These are phyloP conservation scores for Naegleria fowleri DNA, from an alignment of 208 protist species.

Conservation along the genomic window DNA sequence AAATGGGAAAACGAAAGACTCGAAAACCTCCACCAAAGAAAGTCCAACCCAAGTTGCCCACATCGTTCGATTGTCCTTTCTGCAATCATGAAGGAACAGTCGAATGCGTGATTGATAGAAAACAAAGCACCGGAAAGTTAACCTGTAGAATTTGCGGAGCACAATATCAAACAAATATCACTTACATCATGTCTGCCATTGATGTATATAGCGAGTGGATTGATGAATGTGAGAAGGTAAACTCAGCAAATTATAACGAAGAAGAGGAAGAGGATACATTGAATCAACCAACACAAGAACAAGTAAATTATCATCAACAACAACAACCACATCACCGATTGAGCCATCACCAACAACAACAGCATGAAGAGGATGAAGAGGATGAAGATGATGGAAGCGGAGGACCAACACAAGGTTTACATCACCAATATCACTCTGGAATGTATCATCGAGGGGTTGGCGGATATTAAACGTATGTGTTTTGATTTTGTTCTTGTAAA, in stretches of 20 bases:
- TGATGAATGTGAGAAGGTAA: slow-evolving; percentile 52
- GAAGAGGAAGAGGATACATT: not conserved
- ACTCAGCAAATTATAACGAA: slow-evolving; percentile 28
- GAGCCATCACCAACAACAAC: not conserved
- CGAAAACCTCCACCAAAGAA: slow-evolving; percentile 51
- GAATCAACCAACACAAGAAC: not conserved
- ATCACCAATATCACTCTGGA: not conserved
- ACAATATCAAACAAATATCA: slow-evolving; percentile 29
- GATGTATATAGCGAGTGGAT: slow-evolving; percentile 64
- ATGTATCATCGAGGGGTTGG: not conserved
- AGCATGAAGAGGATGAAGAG: not conserved
- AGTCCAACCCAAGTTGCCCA: slow-evolving; percentile 45
- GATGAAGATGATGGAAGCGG: not conserved
- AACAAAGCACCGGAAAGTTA: slow-evolving; percentile 27
- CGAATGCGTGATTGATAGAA: slow-evolving; percentile 45
- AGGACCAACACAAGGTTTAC: not conserved
- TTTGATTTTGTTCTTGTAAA: not conserved
- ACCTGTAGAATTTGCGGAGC: slow-evolving; percentile 32
- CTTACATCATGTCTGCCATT: slow-evolving; percentile 51
- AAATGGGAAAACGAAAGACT: slow-evolving; percentile 53
- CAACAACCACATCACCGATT: not conserved
- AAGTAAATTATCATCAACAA: not conserved
- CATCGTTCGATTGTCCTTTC: slow-evolving; percentile 57
- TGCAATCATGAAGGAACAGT: slow-evolving; percentile 55
- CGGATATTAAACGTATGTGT: not conserved